Base-by-base conservation (phyloP, 768 basidiomycete genomes). In the Paxillus involutus region DNA sequence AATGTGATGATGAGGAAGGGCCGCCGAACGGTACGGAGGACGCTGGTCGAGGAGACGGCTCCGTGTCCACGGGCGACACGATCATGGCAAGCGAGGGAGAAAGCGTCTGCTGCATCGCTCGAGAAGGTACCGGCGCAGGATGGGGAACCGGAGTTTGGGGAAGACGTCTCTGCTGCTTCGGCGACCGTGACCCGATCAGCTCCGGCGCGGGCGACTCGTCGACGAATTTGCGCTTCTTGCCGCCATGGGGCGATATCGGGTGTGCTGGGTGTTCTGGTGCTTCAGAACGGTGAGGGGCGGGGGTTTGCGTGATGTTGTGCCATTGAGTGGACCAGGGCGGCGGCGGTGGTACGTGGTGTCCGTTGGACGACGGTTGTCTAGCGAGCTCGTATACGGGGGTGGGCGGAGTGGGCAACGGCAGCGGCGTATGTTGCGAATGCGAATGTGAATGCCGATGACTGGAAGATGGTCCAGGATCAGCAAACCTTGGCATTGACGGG, bases 11-110 rank as follows among this genome's bases (percentile, higher is more conserved):
- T 3, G 56, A 56, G 24, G 53, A 53, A 3, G 53, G 55, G 36
- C 44, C 52, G 17, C 47, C 52, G 19, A 49, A 72, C 9, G 66
- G 33, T 21, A 65, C 56, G 2, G 71, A 66, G 21, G 70, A 59
- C n/a, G 64, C 56, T 1, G 61, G 55, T n/a, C 71, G 69, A 26
- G 69, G 64, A 19, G 69, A 71, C 1, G 69, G 69, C 36, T 72
- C 69, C 0, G 69, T 59, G 39, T 71, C 69, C 24, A 70, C 59
- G 6, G 69, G 69, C 24, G 69, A 70, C 29, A 71, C 69, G 39
- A 71, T 71, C 69, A 72, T 71, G 10, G 69, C 69, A 8, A 71
- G 65, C 7, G 69, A 70, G 12, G 69, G 69, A 6, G 69, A 70
- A 3, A 70, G 59, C 30, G 69, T 71, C 17, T 70, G 68, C 46